Conservation (phyloP, 306 rosid genomes). For the Quercus agrifolia region DNA sequence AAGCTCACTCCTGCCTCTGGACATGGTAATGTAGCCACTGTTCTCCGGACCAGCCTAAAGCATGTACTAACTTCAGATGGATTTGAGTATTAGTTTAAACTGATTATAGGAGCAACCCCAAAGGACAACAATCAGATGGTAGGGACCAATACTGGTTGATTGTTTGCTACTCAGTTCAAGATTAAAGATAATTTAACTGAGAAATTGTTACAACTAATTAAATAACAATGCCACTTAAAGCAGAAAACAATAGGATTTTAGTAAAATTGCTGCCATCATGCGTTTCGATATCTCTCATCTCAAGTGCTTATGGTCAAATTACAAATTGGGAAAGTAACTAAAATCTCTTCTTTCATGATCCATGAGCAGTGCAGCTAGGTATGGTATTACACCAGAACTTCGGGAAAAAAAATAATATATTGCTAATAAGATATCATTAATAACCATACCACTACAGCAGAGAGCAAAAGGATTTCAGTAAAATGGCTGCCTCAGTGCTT, state of each 20-base stretch:
- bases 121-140: background rate
- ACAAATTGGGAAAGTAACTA: background rate
- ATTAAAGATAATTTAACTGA: background rate
- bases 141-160: background rate
- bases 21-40: too few relatives aligned
- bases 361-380: slow-evolving; percentile 36
- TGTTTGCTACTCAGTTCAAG: background rate
- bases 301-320: slow-evolving; percentile 27
- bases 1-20: background rate
- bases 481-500: too few relatives aligned
- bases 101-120: background rate
- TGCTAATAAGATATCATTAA: slow-evolving; percentile 22
- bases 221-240: background rate
- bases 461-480: too few relatives aligned
- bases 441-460: background rate
- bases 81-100: too few relatives aligned
- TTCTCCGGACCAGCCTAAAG: too few relatives aligned
- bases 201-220: background rate
- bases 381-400: slow-evolving; percentile 58
- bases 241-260: background rate
- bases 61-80: too few relatives aligned
- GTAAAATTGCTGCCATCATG: background rate
- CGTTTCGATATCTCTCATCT: slow-evolving; percentile 21
- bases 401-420: slow-evolving; percentile 7
- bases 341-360: slow-evolving; percentile 36